Percentiles rank a stretch among this genome's conserved stretches.
phyloP scores from a whole-genome alignment of 495 filamentous ascomycete genomes.

The Penicillium maclennaniae region DNA sequence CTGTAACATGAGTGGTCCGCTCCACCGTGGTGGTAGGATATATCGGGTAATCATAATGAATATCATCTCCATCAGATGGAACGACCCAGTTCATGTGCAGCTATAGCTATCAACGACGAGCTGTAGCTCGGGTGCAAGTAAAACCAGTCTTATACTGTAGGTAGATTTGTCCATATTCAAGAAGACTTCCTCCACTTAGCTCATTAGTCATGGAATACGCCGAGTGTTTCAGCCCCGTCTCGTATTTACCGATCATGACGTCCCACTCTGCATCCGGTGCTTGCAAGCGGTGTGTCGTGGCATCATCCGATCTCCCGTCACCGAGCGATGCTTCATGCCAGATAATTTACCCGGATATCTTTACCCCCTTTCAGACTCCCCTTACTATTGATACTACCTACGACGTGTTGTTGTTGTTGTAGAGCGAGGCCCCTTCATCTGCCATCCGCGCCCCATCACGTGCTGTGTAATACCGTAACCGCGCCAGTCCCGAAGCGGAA shows the following conservation, averaged over 20 bases:
- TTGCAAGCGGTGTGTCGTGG: conserved; percentile 22
- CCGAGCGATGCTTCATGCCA: conserved; percentile 2
- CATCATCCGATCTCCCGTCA: conserved; percentile 13
- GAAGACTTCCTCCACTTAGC: not conserved
- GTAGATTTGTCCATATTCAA: not conserved
- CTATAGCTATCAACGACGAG: not conserved
- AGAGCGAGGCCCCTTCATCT: not conserved
- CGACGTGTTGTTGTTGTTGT: not conserved
- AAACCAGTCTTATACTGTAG: too few species aligned
- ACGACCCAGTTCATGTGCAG: not conserved
- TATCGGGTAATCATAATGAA: conserved; percentile 8
- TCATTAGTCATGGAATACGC: conserved; percentile 12
- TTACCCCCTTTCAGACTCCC: too few species aligned
- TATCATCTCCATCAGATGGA: conserved; percentile 5
- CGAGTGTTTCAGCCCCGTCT: conserved; percentile 16
- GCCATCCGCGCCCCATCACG: conserved; percentile 15
- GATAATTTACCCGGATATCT: not conserved
- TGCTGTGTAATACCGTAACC: conserved; percentile 23
- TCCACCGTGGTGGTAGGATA: not conserved
- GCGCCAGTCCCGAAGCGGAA: conserved; percentile 23
- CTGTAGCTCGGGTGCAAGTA: not conserved
- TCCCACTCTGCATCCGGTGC: conserved; percentile 1
- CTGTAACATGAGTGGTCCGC: not conserved
- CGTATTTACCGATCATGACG: conserved; percentile 19
- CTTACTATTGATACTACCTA: not conserved